Percentiles rank a stretch among this genome's conserved stretches.
Evolutionary conservation across 1,284 basidiomycete genomes (phyloP).

Genomic region (Cryptococcus sp.): DNA sequence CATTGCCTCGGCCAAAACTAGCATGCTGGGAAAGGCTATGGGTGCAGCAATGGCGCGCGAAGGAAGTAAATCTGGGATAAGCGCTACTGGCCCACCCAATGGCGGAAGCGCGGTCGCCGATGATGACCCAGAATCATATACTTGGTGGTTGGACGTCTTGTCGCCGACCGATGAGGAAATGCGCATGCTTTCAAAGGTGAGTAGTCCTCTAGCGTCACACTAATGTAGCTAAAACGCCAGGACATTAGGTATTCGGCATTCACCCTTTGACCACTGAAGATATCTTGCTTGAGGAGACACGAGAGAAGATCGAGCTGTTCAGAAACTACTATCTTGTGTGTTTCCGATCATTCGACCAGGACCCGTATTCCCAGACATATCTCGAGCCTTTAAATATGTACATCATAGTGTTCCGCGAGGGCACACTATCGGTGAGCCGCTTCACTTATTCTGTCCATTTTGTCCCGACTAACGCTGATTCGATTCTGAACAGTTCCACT

Average conservation of each 20-base stretch:
- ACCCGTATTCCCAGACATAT: conserved; percentile 94
- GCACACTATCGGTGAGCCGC: conserved; percentile 78
- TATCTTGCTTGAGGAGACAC: conserved; percentile 98
- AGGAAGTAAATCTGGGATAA: conserved; percentile 7
- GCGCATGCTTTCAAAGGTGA: conserved; percentile 89
- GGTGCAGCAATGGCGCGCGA: conserved; percentile 23
- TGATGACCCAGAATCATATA: conserved; percentile 67
- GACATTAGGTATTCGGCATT: conserved; percentile 81
- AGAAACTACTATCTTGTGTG: conserved; percentile 98
- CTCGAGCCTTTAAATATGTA: conserved; percentile 99
- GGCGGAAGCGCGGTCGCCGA: conserved; percentile 20
- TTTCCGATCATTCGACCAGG: conserved; percentile 99
- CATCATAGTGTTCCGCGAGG: conserved; percentile 97
- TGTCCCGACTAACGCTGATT: not conserved
- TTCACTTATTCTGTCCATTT: not conserved
- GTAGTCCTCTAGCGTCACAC: conserved; percentile 12
- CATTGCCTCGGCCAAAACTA: conserved; percentile 19
- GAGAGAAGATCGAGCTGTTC: conserved; percentile 99
- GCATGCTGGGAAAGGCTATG: conserved; percentile 37
- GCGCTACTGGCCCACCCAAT: conserved; percentile 12
- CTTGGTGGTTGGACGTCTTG: conserved; percentile 97
- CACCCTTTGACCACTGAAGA: conserved; percentile 99
- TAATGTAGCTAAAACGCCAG: not conserved
- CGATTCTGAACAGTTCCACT: conserved; percentile 76
- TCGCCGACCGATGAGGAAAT: conserved; percentile 98